Evolutionary conservation across 768 basidiomycete species (phyloP).

Genomic region (Boletellus ananas): DNA sequence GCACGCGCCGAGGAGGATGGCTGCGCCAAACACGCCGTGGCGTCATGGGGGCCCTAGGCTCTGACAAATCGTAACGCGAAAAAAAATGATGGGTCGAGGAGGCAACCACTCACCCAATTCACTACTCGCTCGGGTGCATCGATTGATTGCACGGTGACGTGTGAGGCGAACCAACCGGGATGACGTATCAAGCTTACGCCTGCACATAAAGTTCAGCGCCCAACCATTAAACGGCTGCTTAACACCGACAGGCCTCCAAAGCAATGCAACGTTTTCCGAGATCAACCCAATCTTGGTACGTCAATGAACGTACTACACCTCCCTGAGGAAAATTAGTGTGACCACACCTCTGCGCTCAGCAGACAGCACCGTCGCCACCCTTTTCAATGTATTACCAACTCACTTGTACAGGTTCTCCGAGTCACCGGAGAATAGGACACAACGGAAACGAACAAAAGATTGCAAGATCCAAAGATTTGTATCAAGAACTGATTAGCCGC

Average conservation of each 20-base stretch:
- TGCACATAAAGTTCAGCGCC: background rate
- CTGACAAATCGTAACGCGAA: slow-evolving; percentile 4
- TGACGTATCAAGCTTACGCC: background rate
- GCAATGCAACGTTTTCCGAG: background rate
- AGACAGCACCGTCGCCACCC: background rate
- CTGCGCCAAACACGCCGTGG: slow-evolving; percentile 21
- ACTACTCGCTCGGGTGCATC: slow-evolving; percentile 8
- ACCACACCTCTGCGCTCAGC: background rate
- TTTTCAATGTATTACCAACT: background rate
- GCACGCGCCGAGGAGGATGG: slow-evolving; percentile 6
- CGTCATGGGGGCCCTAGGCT: slow-evolving; percentile 16
- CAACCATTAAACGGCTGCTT: background rate
- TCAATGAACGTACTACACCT: background rate
- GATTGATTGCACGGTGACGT: background rate
- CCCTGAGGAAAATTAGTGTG: background rate
- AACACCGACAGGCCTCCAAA: background rate
- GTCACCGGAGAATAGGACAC: background rate
- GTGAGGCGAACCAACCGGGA: background rate
- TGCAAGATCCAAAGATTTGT: slow-evolving; percentile 27
- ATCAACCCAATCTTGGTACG: slow-evolving; percentile 3
- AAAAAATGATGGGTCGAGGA: slow-evolving; percentile 12
- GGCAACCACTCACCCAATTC: slow-evolving; percentile 18
- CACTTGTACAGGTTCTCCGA: background rate
- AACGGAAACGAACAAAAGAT: background rate
- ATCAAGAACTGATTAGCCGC: slow-evolving; percentile 72